Percentiles rank a stretch among this genome's conserved stretches.
Evolutionary conservation across 1,139 yeast genomes (phyloP).

Genomic region (Magnusiomyces suaveolens): DNA sequence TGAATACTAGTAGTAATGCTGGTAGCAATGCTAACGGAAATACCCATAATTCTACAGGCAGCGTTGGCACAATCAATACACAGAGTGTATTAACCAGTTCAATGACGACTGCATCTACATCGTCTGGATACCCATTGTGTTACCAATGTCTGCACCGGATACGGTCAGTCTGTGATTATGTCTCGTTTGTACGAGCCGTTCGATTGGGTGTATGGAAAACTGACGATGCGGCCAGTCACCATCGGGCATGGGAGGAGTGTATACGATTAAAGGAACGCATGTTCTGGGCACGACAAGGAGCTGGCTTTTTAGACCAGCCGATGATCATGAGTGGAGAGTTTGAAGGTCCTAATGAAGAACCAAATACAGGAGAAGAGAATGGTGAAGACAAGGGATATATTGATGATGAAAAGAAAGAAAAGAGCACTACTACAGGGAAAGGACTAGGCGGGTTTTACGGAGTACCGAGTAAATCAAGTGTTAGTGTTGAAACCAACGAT

Average conservation of each 20-base stretch:
- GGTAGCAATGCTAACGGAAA: no score
- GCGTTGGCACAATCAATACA: no score
- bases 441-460: not conserved
- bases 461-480: not conserved
- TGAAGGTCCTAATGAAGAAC: no score
- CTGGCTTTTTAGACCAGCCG: constrained; percentile 1
- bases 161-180: constrained; percentile 69
- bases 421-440: no score
- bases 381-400: not conserved
- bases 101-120: not conserved
- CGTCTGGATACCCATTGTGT: constrained; percentile 58
- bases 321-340: no score
- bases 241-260: constrained; percentile 50
- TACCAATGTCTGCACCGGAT: constrained; percentile 71
- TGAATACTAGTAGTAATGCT: no score
- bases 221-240: constrained; percentile 33
- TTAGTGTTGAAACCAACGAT: not conserved
- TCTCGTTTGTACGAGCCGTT: constrained; percentile 60
- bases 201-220: constrained; percentile 46
- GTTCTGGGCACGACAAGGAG: constrained; percentile 81
- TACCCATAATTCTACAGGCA: no score
- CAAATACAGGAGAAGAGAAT: not conserved
- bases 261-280: constrained; percentile 49
- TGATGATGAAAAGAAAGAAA: not conserved
- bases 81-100: no score